Percentiles rank a stretch among this genome's conserved stretches.
phyloP scores from a whole-genome alignment of 2,329 filamentous ascomycete species.

The Sarocladiaceae sp. region DNA sequence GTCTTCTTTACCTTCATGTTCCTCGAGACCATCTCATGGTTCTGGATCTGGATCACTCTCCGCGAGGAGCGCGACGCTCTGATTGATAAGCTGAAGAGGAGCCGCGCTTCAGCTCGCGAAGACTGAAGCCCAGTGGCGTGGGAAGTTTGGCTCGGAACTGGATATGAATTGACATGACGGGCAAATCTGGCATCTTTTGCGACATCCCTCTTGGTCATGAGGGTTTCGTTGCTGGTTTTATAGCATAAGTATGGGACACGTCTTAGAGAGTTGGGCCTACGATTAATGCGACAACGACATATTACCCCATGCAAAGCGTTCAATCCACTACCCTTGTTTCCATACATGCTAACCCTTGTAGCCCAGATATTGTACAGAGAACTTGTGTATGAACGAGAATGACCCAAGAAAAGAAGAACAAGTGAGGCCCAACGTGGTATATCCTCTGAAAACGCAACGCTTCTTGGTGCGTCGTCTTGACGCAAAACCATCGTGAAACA shows the following conservation, averaged over 20 bases:
- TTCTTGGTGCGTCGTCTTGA: not conserved
- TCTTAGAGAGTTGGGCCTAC: not conserved
- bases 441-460: not conserved
- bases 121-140: not conserved
- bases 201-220: too few relatives aligned
- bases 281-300: not conserved
- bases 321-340: not conserved
- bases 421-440: constrained; percentile 4
- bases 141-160: too few relatives aligned
- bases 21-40: constrained; percentile 77
- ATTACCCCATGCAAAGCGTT: not conserved
- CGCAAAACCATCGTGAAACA: too few relatives aligned
- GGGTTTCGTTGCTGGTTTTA: too few relatives aligned
- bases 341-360: not conserved
- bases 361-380: not conserved
- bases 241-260: not conserved
- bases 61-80: constrained; percentile 54
- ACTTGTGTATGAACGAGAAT: not conserved
- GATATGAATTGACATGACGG: too few relatives aligned
- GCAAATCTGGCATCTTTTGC: too few relatives aligned
- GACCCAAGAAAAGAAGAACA: not conserved
- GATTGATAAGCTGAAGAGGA: constrained; percentile 30
- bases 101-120: not conserved
- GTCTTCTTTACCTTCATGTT: constrained; percentile 81
- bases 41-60: constrained; percentile 73